A percentile compares a stretch with the other conserved stretches of the same genome.
phyloP scores from a whole-genome alignment of 2,329 filamentous ascomycete species.

The Fusarium miscanthi region DNA sequence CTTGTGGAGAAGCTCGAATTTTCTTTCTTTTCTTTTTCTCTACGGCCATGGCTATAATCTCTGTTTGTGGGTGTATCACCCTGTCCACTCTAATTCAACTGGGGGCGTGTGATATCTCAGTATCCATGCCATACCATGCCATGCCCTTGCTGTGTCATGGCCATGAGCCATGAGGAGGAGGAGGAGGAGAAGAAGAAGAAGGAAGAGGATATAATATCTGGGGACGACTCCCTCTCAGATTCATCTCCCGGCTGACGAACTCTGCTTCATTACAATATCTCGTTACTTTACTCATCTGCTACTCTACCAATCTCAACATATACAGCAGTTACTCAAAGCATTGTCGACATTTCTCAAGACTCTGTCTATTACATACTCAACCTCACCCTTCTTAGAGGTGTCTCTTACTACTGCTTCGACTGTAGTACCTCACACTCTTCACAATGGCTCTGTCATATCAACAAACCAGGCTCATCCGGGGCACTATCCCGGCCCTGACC shows the following conservation, averaged over 20 bases:
- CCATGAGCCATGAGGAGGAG: background rate
- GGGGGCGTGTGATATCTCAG: slow-evolving; percentile 26
- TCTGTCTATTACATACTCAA: background rate
- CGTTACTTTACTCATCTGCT: slow-evolving; percentile 4
- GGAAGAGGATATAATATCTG: slow-evolving; percentile 42
- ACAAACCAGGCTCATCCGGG: slow-evolving; percentile 74
- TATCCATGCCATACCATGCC: slow-evolving; percentile 11
- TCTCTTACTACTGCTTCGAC: background rate
- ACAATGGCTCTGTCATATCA: slow-evolving; percentile 58
- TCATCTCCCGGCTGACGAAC: background rate
- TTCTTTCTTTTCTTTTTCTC: slow-evolving; percentile 26
- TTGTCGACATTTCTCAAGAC: background rate
- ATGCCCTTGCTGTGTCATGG: slow-evolving; percentile 16
- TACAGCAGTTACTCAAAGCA: background rate
- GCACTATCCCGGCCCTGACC: slow-evolving; percentile 75
- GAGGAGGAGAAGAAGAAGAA: background rate
- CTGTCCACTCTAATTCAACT: slow-evolving; percentile 15
- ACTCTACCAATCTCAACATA: background rate
- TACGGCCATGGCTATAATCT: slow-evolving; percentile 17
- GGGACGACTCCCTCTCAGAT: slow-evolving; percentile 15
- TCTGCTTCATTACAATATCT: slow-evolving; percentile 10
- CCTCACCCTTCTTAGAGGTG: background rate
- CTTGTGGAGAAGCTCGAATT: slow-evolving; percentile 41
- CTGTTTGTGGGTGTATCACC: slow-evolving; percentile 23
- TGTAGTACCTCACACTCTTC: slow-evolving; percentile 1